Evolutionary conservation across 2,329 filamentous ascomycete genomes (phyloP), one percentile per base, ranked within the genome.

Genomic region (Pyrenophora graminea): DNA sequence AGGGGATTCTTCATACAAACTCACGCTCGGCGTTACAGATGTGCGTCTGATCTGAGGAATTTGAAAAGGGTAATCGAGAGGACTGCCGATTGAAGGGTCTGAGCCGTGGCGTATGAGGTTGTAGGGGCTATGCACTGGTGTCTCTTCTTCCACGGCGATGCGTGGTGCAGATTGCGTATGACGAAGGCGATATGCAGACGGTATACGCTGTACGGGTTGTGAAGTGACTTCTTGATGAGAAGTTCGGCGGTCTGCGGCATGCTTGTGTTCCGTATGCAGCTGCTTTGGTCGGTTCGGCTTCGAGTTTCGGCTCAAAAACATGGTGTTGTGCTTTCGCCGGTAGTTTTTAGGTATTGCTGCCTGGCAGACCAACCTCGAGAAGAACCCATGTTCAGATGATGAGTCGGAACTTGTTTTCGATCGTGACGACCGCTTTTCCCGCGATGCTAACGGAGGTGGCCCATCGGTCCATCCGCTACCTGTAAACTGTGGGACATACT

Each of bases 321-420:
- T 34, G 8, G 46, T 51, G 13, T 45, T 51, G 40, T 48, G 32
- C 27, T 39, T 52, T 3, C 45, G 45, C 19, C 42, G 39, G 38
- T 44, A 32, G 34, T 48, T 50, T 19, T 51, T 51, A 3, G 48
- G 41, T 27, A 37, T 23, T 17, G 48, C 56, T n/a, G 45, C 13
- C 33, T 61, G 58, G n/a, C 53, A 59, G 12, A 59, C 50, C 17
- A 59, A 33, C 36, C 32, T 49, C 4, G 56, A 59, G 6, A 57
- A 53, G 18, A 55, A 49, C 0, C 47, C 51, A 5, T 30, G 49
- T 9, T 53, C 41, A 8, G 44, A 52, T 3, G 38, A 43, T 1
- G 58, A 56, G 32, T 31, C 38, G 6, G 56, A 56, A n/a, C 34
- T 49, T n/a, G 37, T 13, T 39, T 17, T 33, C 27, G 39, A 46